These are phyloP conservation scores for Calonectria montana DNA, from an alignment of 2,329 filamentous ascomycete species.

Conservation along the genomic window DNA sequence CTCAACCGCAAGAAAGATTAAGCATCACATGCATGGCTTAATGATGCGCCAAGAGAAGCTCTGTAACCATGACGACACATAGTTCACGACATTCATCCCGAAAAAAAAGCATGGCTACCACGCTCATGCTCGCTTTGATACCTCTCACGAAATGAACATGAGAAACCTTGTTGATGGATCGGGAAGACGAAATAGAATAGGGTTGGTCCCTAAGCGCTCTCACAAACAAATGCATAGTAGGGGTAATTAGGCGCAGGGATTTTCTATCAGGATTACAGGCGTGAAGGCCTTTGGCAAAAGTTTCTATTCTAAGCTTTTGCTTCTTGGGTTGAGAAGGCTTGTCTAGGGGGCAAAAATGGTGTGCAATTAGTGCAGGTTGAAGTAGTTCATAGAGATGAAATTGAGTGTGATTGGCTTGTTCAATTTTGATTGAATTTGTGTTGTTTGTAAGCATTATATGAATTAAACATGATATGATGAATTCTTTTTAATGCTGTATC, in stretches of 20 bases:
- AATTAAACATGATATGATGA: background rate
- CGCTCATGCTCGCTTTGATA: slow-evolving; percentile 35
- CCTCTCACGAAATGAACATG: slow-evolving; percentile 38
- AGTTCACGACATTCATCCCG: slow-evolving; percentile 11
- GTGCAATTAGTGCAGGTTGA: slow-evolving; percentile 29
- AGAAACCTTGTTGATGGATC: slow-evolving; percentile 30
- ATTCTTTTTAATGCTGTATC: background rate
- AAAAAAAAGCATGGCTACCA: slow-evolving; percentile 29
- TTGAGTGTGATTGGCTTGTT: slow-evolving; percentile 34
- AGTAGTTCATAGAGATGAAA: slow-evolving; percentile 42
- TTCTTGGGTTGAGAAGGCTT: slow-evolving; percentile 7
- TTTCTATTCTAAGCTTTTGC: slow-evolving; percentile 25
- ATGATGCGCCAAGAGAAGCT: background rate
- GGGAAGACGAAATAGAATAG: slow-evolving; percentile 43
- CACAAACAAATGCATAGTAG: slow-evolving; percentile 40
- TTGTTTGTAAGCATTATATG: background rate
- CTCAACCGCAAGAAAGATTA: background rate
- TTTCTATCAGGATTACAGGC: slow-evolving; percentile 33
- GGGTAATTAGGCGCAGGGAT: slow-evolving; percentile 39
- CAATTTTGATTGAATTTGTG: background rate
- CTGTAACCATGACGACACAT: slow-evolving; percentile 6
- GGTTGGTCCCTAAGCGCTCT: slow-evolving; percentile 24
- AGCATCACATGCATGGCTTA: background rate
- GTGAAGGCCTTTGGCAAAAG: slow-evolving; percentile 29
- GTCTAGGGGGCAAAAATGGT: slow-evolving; percentile 17